Percentiles rank a stretch among this genome's conserved stretches.
Conservation (phyloP, 148 eudicot genomes). For the Spergularia marina region DNA sequence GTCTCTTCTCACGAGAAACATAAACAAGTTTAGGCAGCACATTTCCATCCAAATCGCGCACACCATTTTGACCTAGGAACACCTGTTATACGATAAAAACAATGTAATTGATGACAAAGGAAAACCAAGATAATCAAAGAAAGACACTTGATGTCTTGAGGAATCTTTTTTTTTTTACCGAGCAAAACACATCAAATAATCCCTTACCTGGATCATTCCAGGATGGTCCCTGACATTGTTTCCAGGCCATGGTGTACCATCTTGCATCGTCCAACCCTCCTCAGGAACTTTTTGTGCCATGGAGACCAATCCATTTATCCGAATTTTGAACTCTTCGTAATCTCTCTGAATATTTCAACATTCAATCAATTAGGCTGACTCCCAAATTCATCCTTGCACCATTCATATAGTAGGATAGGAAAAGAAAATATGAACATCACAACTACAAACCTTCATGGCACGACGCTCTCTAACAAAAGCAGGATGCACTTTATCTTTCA, state of each 20-base stretch:
- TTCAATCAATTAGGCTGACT: neutral
- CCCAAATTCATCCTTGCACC: neutral
- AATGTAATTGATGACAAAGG: neutral
- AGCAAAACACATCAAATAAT: neutral
- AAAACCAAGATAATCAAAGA: neutral
- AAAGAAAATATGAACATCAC: neutral
- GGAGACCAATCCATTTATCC: conserved; percentile 82
- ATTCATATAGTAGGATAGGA: neutral
- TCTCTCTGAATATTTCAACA: conserved; percentile 63
- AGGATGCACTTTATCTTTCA: conserved; percentile 86
- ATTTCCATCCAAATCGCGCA: conserved; percentile 70
- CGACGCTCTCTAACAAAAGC: conserved; percentile 99
- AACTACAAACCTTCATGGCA: conserved; percentile 76
- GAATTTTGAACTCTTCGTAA: conserved; percentile 87
- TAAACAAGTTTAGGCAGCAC: conserved; percentile 89
- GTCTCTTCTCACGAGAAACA: conserved; percentile 99
- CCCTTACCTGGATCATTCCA: conserved; percentile 88
- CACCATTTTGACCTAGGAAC: conserved; percentile 87
- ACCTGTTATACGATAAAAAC: conserved; percentile 45
- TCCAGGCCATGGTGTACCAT: conserved; percentile 99
- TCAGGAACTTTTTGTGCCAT: conserved; percentile 95
- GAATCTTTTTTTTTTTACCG: no score
- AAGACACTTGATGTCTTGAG: neutral
- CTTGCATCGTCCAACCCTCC: conserved; percentile 99
- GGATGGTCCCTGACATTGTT: conserved; percentile 97